Base-by-base conservation (phyloP, 2,329 filamentous ascomycete genomes). In the Penicillium paneum region DNA sequence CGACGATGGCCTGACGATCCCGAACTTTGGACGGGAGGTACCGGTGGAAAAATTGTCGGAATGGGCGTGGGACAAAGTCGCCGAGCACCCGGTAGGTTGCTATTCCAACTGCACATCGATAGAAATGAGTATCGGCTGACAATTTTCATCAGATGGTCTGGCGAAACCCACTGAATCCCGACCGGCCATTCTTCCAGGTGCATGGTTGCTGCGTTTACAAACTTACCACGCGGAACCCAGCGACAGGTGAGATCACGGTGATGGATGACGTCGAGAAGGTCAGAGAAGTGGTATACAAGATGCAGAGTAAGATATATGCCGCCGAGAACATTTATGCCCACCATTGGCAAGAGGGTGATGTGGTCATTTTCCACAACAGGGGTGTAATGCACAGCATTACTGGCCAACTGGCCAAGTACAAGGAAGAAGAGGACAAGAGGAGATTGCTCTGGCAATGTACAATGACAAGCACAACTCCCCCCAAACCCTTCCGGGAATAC, bases 301-400 rank as follows among this genome's bases (percentile, higher is more conserved):
- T 54, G 56, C 56, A 56, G 28, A 52, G 38, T 17, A 57, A 55
- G 36, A 59, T 57, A 7, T 57, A 50, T 29, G 54, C 44, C 0
- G 48, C 57, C 3, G 44, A 52, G n/a, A 57, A 57, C 28, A 57
- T 59, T 28, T 55, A 59, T 31, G 47, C 57, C 8, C 55, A 59
- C 28, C 51, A 41, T n/a, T 59, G 52, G 48, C 40, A 52, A 47
- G 44, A 59, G 24, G 56, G 54, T 12, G 56, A 56, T 35, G 19
- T 56, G 17, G 56, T 58, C 17, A 54, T 56, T 24, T 58, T 58
- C 42, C 56, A 58, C n/a, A 56, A 58, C 11, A 42, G 49, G 1
- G 56, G 54, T 13, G 54, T 56, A 8, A 56, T 56, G 54, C 46
- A 54, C n/a, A 58, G 56, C 19, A 58, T 58, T n/a, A 54, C 55